Conservation (phyloP, 2,329 filamentous ascomycete genomes). For the Boeremia exigua region DNA sequence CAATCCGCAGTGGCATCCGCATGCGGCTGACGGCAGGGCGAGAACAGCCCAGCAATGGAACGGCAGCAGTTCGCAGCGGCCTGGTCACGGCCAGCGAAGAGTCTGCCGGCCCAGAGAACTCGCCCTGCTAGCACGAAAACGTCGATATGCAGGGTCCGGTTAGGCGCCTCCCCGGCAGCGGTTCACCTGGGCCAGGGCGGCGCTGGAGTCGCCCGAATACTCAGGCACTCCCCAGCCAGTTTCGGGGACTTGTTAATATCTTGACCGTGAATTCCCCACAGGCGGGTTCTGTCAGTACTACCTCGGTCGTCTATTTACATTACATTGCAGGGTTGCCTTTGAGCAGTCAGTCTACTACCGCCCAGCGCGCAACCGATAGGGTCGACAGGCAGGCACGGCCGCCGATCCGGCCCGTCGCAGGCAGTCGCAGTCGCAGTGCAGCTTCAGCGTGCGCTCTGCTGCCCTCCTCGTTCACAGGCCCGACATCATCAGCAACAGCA, state of each 20-base stretch:
- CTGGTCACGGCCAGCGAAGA: slow-evolving; percentile 9
- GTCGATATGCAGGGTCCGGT: slow-evolving; percentile 13
- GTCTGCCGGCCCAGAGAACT: background rate
- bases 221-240: background rate
- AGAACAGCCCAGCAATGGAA: background rate
- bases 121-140: slow-evolving; percentile 1
- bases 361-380: slow-evolving; percentile 10
- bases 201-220: background rate
- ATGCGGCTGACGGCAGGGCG: slow-evolving; percentile 4
- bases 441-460: slow-evolving; percentile 15
- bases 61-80: background rate
- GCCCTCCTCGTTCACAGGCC: slow-evolving; percentile 10
- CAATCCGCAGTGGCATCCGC: slow-evolving; percentile 5
- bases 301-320: background rate
- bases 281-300: background rate
- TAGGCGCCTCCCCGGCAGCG: slow-evolving; percentile 3
- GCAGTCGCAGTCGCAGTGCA: slow-evolving; percentile 12
- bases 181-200: slow-evolving; percentile 3
- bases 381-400: slow-evolving; percentile 22
- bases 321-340: slow-evolving; percentile 7
- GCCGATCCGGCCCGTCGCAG: slow-evolving; percentile 12
- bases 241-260: background rate
- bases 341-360: background rate
- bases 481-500: slow-evolving; percentile 10
- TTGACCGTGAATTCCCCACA: background rate